Base-by-base conservation (phyloP, 2,329 filamentous ascomycete species). In the Phialophora chinensis region DNA sequence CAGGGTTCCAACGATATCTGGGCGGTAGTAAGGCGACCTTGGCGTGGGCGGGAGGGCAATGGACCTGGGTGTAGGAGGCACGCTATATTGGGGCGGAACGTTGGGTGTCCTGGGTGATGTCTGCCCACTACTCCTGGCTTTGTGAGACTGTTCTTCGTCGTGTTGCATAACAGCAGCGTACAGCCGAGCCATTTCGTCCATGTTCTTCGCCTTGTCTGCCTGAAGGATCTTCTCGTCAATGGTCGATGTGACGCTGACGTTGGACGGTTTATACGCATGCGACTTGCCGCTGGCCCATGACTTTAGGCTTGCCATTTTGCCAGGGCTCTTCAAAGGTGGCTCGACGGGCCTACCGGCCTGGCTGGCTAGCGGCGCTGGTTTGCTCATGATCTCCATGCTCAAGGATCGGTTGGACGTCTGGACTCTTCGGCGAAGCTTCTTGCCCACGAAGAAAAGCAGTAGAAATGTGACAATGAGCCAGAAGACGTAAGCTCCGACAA, bases 101-200 rank as follows among this genome's bases (percentile, higher is more conserved):
- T 60, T 65, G 20, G 70, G 65, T 31, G 66, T 65, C 53, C 66
- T 63, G 14, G 71, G 71, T n/a, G 69, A 69, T 20, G 66, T 64
- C 49, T 67, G 68, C 14, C 60, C 60, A 59, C 69, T 72, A 54
- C 63, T 69, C 12, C 63, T 64, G 54, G 66, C 62, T 27, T 65
- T 66, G 31, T 63, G 50, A 14, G 63, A 59, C 60, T 82, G 84
- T 69, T 81, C 79, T 54, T 83, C 84, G 70, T 97, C 93, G 73
- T 96, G 91, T 77, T 93, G 92, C 88, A 97, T 90, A 70, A 97
- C 93, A 72, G 93, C 90, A 68, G 89, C 92, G 79, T 97, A 98
- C 77, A 98, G 88, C 73, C 91, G 88, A 77, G 97, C 93, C 78
- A 97, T 88, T 77, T 97, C 91, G 71, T 89, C 84, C 77, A 95